Percentiles rank a stretch among this genome's conserved stretches.
Evolutionary conservation across 192 early-diverging fungal species (phyloP).

Genomic region (Phlyctochytrium bullatum): DNA sequence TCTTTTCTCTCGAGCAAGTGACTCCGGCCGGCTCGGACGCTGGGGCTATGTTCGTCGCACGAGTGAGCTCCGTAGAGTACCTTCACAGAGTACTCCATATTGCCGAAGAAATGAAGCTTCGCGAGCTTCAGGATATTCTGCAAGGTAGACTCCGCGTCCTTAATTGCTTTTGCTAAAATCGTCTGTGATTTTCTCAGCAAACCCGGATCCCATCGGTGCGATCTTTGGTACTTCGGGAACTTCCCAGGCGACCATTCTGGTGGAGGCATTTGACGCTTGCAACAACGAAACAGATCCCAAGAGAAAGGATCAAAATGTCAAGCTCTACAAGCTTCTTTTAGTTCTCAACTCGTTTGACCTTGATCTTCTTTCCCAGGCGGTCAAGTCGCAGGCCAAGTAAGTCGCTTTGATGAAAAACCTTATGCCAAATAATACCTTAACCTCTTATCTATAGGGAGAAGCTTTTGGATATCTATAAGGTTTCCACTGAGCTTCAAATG

Average conservation of each 20-base stretch:
- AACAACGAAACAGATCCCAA: constrained; percentile 41
- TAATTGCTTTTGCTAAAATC: neutral
- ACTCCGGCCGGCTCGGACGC: constrained; percentile 4
- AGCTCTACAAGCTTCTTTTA: constrained; percentile 56
- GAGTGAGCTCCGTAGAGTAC: constrained; percentile 42
- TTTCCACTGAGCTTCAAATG: constrained; percentile 53
- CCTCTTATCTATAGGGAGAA: constrained; percentile 33
- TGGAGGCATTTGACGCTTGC: constrained; percentile 53
- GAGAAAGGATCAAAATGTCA: constrained; percentile 42
- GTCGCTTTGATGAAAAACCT: constrained; percentile 5
- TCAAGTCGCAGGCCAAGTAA: constrained; percentile 43
- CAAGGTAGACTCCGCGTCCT: constrained; percentile 30
- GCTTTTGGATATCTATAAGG: constrained; percentile 42
- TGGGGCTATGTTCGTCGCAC: constrained; percentile 25
- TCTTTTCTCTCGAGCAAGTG: constrained; percentile 41
- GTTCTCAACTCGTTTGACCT: constrained; percentile 55
- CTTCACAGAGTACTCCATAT: constrained; percentile 40
- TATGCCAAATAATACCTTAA: neutral
- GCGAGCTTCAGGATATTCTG: constrained; percentile 50
- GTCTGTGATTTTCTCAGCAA: constrained; percentile 32
- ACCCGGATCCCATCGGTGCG: constrained; percentile 43
- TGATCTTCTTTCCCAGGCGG: constrained; percentile 43
- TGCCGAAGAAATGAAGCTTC: constrained; percentile 44
- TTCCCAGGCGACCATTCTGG: constrained; percentile 24
- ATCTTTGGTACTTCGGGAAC: constrained; percentile 46